Percentiles rank a stretch among this genome's conserved stretches.
phyloP scores from a whole-genome alignment of 495 filamentous ascomycete genomes.

The Xylaria venustula region DNA sequence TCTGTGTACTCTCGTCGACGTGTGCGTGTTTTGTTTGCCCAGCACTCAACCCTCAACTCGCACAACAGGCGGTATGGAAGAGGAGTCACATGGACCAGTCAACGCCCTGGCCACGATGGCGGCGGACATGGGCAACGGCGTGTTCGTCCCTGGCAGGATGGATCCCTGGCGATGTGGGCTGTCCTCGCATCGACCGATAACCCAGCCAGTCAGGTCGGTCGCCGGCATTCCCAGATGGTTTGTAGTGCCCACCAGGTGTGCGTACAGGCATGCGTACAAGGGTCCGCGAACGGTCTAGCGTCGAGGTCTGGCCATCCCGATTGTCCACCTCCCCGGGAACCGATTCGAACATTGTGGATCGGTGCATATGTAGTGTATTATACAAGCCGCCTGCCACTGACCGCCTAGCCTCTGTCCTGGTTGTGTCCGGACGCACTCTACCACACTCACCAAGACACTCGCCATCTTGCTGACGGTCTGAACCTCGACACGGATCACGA shows the following conservation, averaged over 20 bases:
- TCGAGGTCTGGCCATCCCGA: background rate
- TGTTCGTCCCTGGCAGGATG: background rate
- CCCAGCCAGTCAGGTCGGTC: too few species aligned
- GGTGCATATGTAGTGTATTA: background rate
- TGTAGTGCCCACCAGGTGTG: too few species aligned
- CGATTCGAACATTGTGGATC: background rate
- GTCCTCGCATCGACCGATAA: too few species aligned
- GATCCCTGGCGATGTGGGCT: background rate
- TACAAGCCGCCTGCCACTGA: slow-evolving; percentile 6
- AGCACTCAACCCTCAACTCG: background rate
- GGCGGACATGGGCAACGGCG: background rate
- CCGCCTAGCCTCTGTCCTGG: background rate
- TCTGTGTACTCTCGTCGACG: background rate
- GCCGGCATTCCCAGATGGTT: too few species aligned
- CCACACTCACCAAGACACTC: background rate
- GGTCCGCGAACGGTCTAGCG: slow-evolving; percentile 7
- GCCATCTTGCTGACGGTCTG: background rate
- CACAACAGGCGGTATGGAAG: slow-evolving; percentile 1
- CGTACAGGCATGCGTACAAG: background rate
- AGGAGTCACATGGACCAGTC: background rate
- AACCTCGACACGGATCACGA: background rate
- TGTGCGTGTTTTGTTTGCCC: background rate
- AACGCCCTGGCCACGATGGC: background rate
- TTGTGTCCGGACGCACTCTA: too few species aligned
- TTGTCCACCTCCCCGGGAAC: slow-evolving; percentile 5